A percentile compares a stretch with the other conserved stretches of the same genome.
Conservation (phyloP, 768 basidiomycete species). For the Kwoniella mangroviensis region DNA sequence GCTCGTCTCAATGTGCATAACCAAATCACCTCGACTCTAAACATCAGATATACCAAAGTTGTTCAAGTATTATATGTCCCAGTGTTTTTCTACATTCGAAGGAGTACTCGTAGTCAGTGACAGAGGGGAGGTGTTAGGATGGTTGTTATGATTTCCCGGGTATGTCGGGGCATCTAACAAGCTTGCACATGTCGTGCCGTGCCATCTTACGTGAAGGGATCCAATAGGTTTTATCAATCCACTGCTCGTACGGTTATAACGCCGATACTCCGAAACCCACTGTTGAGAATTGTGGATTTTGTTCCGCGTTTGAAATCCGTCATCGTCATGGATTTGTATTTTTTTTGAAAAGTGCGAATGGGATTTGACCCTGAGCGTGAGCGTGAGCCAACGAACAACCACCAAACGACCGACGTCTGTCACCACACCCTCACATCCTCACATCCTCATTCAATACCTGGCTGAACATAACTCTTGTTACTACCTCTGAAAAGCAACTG, state of each 20-base stretch:
- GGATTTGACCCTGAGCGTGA: not conserved
- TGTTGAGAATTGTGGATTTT: not conserved
- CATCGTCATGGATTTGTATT: not conserved
- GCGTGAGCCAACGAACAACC: no score
- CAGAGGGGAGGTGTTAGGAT: no score
- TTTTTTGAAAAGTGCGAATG: conserved; percentile 7
- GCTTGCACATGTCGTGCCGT: not conserved
- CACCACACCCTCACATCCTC: conserved; percentile 2
- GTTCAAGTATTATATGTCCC: no score
- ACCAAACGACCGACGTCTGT: not conserved
- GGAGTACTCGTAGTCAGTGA: no score
- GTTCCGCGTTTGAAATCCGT: not conserved
- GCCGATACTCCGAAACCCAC: not conserved
- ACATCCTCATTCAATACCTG: not conserved
- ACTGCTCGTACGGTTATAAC: not conserved
- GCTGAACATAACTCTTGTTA: not conserved
- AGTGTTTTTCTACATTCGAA: no score
- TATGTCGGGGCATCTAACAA: no score
- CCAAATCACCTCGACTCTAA: no score
- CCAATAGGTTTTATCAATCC: not conserved
- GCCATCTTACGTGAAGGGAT: not conserved
- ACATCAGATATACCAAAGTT: no score
- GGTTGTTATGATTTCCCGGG: no score
- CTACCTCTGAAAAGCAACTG: not conserved
- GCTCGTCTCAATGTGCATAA: no score